Percentiles rank a stretch among this genome's conserved stretches.
Conservation (phyloP, 176 grass and related monocot species). For the Bromus sterilis region DNA sequence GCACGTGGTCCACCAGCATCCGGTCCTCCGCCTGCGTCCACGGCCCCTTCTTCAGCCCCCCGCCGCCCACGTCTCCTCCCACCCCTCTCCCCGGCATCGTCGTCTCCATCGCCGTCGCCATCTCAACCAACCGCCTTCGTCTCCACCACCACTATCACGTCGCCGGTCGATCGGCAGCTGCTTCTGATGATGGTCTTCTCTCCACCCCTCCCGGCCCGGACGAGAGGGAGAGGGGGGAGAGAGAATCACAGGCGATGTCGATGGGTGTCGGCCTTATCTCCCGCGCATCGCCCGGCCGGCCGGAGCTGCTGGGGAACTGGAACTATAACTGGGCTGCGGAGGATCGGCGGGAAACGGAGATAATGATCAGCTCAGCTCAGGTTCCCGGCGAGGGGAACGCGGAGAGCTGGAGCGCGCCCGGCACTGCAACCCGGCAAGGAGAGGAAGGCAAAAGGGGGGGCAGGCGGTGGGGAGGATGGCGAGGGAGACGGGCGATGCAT, state of each 20-base stretch:
- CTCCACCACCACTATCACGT: background rate
- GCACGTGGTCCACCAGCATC: constrained; percentile 69
- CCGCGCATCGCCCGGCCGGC: background rate
- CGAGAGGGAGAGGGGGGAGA: constrained; percentile 20
- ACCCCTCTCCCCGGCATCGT: constrained; percentile 14
- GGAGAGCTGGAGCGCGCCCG: background rate
- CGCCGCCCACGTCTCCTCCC: background rate
- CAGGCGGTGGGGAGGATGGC: constrained; percentile 29
- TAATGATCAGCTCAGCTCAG: background rate
- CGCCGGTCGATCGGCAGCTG: too few species aligned
- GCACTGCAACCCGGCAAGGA: constrained; percentile 13
- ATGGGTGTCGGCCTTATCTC: background rate
- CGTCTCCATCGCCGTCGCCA: background rate
- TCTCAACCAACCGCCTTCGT: background rate
- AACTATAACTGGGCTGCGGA: background rate
- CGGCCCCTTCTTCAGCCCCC: constrained; percentile 72
- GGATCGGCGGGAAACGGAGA: background rate
- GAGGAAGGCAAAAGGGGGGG: background rate
- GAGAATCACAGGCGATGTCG: background rate
- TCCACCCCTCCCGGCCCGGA: constrained; percentile 28
- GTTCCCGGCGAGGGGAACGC: background rate
- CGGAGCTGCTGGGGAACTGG: background rate
- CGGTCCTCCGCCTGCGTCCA: constrained; percentile 84
- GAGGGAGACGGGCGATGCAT: constrained; percentile 24
- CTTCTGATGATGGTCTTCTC: constrained; percentile 9